Conservation (phyloP, 2,329 filamentous ascomycete genomes). For the Diaporthe caulivora region DNA sequence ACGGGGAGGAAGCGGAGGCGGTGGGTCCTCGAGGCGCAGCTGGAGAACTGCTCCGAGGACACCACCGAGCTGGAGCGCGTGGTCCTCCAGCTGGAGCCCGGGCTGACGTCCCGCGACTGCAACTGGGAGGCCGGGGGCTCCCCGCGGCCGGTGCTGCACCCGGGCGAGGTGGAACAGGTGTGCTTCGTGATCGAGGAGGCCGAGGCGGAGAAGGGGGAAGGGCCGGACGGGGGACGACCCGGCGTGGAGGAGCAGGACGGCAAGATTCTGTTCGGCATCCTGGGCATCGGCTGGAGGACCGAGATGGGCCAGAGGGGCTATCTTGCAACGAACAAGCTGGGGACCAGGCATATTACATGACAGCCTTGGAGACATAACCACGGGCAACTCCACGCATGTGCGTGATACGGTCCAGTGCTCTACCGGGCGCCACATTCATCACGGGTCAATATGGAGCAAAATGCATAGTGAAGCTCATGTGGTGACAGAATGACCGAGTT, state of each 20-base stretch:
- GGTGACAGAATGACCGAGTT: constrained; percentile 16
- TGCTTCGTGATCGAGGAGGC: constrained; percentile 72
- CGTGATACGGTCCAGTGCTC: background rate
- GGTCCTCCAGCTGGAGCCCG: constrained; percentile 64
- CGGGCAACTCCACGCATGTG: background rate
- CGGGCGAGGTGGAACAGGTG: constrained; percentile 74
- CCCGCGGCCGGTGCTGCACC: constrained; percentile 68
- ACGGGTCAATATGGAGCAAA: background rate
- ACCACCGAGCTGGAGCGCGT: constrained; percentile 81
- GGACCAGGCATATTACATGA: constrained; percentile 55
- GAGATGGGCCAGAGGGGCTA: constrained; percentile 91
- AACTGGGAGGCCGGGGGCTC: constrained; percentile 65
- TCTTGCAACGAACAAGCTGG: constrained; percentile 87
- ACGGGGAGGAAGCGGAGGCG: constrained; percentile 48
- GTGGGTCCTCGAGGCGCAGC: constrained; percentile 91
- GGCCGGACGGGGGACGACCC: constrained; percentile 46
- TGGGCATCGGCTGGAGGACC: constrained; percentile 89
- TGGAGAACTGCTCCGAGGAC: constrained; percentile 93
- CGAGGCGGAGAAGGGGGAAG: constrained; percentile 52
- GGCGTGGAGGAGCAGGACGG: constrained; percentile 68
- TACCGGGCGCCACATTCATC: no score
- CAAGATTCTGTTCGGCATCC: constrained; percentile 78
- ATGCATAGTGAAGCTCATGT: background rate
- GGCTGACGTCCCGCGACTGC: constrained; percentile 65
- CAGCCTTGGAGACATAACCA: background rate